Conservation (phyloP, 352 stramenopile genomes). For the Globisporangium lucens region DNA sequence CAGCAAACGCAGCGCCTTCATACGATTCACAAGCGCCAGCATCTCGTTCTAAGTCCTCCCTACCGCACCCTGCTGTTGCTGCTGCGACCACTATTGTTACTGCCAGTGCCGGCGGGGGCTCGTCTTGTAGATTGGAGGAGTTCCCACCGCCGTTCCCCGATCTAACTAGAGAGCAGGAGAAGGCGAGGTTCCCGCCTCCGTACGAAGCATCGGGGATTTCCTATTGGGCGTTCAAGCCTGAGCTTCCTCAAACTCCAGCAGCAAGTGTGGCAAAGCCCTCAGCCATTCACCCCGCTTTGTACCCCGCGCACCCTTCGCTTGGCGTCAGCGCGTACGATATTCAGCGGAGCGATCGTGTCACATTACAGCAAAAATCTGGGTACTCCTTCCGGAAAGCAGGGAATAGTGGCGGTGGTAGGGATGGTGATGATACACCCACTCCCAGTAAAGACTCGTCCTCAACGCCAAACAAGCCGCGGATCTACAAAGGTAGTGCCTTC, state of each 20-base stretch:
- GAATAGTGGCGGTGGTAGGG: background rate
- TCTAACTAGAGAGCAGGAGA: conserved; percentile 15
- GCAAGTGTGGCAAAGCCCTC: background rate
- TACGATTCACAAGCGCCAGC: background rate
- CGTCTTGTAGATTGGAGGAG: background rate
- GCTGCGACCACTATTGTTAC: background rate
- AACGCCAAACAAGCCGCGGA: conserved; percentile 13
- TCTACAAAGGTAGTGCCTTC: conserved; percentile 28
- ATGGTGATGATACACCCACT: background rate
- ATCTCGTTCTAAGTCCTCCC: too few species aligned
- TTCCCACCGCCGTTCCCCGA: conserved; percentile 46
- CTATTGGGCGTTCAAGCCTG: conserved; percentile 21
- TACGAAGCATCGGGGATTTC: conserved; percentile 31
- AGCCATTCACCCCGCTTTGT: conserved; percentile 14
- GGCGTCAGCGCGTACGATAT: conserved; percentile 58
- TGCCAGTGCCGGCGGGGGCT: too few species aligned
- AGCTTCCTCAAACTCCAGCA: conserved; percentile 8
- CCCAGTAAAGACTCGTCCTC: conserved; percentile 1
- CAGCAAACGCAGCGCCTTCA: background rate
- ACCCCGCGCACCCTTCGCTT: conserved; percentile 11
- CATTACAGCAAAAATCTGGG: conserved; percentile 33
- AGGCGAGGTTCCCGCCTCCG: conserved; percentile 28
- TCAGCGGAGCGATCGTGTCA: conserved; percentile 38
- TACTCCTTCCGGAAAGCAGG: conserved; percentile 36
- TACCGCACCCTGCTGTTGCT: conserved; percentile 6